These are phyloP conservation scores for Vaccinium myrtillus DNA, from an alignment of 148 eudicot genomes.

Conservation along the genomic window DNA sequence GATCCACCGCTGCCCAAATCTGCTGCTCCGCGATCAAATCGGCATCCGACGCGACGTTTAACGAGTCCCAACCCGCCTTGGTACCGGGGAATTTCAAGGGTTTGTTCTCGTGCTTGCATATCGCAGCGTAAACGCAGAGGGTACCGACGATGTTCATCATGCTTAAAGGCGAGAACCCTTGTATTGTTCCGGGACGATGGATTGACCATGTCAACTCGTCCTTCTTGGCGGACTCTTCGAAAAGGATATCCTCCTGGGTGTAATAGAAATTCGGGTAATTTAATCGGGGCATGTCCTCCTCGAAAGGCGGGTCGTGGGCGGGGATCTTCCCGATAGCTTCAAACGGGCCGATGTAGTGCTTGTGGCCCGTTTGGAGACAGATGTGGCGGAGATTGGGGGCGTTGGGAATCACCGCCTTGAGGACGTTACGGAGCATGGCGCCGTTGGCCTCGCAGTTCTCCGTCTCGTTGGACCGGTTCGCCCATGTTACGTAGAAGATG, in stretches of 20 bases:
- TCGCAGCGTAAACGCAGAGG: conserved; percentile 21
- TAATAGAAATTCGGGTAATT: conserved; percentile 21
- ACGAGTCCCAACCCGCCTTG: conserved; percentile 6
- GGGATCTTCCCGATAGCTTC: conserved; percentile 1
- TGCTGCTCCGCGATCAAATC: conserved; percentile 23
- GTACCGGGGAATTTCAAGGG: conserved; percentile 20
- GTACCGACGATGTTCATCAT: conserved; percentile 16
- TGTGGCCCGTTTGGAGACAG: conserved; percentile 20
- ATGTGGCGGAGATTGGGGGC: conserved; percentile 21
- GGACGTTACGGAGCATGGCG: conserved; percentile 19
- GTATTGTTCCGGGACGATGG: conserved; percentile 18
- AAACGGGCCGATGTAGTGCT: conserved; percentile 23
- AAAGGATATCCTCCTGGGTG: conserved; percentile 21
- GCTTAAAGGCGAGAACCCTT: conserved; percentile 16
- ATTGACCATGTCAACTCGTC: conserved; percentile 20
- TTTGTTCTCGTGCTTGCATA: conserved; percentile 15
- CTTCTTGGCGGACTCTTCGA: conserved; percentile 10
- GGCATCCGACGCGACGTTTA: conserved; percentile 12
- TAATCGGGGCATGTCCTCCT: conserved; percentile 20
- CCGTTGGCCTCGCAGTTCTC: conserved; percentile 24
- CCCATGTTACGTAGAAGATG: conserved; percentile 25
- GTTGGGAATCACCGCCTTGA: conserved; percentile 16
- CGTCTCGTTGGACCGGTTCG: conserved; percentile 3
- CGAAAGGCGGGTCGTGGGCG: conserved; percentile 18
- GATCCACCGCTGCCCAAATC: conserved; percentile 20